These are phyloP conservation scores for Yamadazyma friedrichii DNA, from an alignment of 1,139 yeast species.

Conservation along the genomic window DNA sequence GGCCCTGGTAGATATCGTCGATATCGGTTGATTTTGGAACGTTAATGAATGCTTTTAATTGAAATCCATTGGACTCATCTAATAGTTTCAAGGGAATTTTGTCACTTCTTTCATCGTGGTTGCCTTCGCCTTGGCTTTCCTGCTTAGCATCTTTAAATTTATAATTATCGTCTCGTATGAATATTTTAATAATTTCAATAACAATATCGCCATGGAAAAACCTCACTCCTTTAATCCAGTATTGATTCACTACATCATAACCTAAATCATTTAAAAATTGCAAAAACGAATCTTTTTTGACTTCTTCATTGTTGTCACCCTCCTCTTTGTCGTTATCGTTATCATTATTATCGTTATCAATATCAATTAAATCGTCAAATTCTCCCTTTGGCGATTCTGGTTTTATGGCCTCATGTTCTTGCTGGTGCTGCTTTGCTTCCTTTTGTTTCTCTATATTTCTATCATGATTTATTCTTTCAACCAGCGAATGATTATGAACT, in stretches of 20 bases:
- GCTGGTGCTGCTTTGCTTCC: not conserved
- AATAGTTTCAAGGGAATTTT: constrained; percentile 41
- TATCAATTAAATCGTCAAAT: no score
- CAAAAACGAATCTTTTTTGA: constrained; percentile 35
- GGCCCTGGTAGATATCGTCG: constrained; percentile 65
- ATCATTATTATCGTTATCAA: no score
- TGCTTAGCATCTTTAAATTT: constrained; percentile 9
- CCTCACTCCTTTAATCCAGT: constrained; percentile 63
- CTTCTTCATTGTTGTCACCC: constrained; percentile 4
- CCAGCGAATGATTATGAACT: constrained; percentile 39
- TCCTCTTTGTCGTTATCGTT: constrained; percentile 6
- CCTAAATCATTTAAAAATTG: constrained; percentile 66
- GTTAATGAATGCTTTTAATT: constrained; percentile 67
- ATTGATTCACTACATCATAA: constrained; percentile 64
- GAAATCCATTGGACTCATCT: constrained; percentile 57
- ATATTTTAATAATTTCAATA: constrained; percentile 57
- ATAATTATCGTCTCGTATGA: constrained; percentile 35
- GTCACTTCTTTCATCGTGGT: not conserved
- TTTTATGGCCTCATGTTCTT: no score
- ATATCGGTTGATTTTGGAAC: constrained; percentile 74
- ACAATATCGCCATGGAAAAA: constrained; percentile 65
- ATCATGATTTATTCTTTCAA: constrained; percentile 12
- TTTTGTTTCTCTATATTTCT: no score
- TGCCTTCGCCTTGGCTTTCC: no score
- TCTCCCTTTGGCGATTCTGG: constrained; percentile 4